Evolutionary conservation across 139 green algal genomes (phyloP).

Genomic region (Chlamydomonas sphaeroides): DNA sequence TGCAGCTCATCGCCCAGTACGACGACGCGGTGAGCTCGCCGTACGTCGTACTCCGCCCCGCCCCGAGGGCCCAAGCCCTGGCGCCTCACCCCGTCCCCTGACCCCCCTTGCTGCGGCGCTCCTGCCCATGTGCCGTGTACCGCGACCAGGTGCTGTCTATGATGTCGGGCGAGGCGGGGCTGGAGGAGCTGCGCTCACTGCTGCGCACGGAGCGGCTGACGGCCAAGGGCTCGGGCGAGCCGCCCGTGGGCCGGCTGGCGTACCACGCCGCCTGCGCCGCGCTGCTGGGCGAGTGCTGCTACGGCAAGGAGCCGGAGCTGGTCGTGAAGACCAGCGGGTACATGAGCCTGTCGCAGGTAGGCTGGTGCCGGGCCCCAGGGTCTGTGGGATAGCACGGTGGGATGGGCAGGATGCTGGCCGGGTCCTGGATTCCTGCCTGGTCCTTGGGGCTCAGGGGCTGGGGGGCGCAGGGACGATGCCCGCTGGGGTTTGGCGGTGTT

Average conservation of each 20-base stretch:
- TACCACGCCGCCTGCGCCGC: constrained; percentile 46
- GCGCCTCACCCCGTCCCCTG: no score
- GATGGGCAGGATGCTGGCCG: no score
- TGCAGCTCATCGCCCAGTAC: constrained; percentile 34
- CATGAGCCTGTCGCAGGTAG: constrained; percentile 27
- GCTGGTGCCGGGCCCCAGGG: no score
- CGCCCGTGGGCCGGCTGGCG: constrained; percentile 16
- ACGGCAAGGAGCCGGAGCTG: constrained; percentile 43
- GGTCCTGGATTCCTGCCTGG: no score
- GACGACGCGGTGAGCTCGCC: constrained; percentile 15
- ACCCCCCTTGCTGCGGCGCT: no score
- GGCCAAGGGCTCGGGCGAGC: neutral
- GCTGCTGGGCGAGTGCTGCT: constrained; percentile 47
- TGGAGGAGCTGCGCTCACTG: constrained; percentile 23
- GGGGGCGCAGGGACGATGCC: no score
- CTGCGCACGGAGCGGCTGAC: neutral
- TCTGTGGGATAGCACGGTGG: no score
- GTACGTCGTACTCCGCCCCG: no score
- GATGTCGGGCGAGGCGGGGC: neutral
- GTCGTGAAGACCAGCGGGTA: constrained; percentile 41
- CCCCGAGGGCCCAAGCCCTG: no score
- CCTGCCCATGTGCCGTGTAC: no score
- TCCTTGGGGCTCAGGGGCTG: no score
- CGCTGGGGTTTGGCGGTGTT: no score
- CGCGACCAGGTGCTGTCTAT: constrained; percentile 23